A percentile compares a stretch with the other conserved stretches of the same genome.
phyloP scores from a whole-genome alignment of 495 filamentous ascomycete species.

The Penicillium parvum region DNA sequence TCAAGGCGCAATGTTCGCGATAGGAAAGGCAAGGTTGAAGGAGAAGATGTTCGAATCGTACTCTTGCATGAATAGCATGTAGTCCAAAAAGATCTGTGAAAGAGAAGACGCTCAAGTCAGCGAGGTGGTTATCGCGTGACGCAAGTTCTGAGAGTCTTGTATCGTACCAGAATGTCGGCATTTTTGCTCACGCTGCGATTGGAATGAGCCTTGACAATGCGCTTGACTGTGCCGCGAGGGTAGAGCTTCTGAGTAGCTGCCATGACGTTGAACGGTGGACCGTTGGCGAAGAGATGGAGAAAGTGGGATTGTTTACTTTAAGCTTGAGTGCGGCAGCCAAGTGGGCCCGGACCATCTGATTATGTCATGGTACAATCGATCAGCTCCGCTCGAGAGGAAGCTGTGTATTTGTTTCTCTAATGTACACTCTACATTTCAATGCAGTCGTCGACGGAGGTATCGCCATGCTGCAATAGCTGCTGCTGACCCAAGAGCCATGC shows the following conservation, averaged over 20 bases:
- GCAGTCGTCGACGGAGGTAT: conserved; percentile 19
- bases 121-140: background rate
- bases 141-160: background rate
- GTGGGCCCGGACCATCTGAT: no score
- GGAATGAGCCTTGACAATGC: conserved; percentile 85
- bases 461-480: conserved; percentile 31
- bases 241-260: conserved; percentile 65
- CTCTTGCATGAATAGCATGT: conserved; percentile 87
- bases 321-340: background rate
- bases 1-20: background rate
- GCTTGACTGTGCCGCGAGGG: conserved; percentile 77
- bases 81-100: conserved; percentile 77
- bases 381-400: no score
- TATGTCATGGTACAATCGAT: background rate
- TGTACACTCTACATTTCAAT: conserved; percentile 2
- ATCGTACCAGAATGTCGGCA: conserved; percentile 76
- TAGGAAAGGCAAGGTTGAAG: background rate
- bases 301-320: conserved; percentile 15
- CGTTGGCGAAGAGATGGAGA: background rate
- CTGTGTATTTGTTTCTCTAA: background rate
- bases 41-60: conserved; percentile 30
- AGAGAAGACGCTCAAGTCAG: background rate
- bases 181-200: conserved; percentile 78
- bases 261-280: conserved; percentile 23
- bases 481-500: conserved; percentile 30